Evolutionary conservation across 106 monocot genomes (phyloP).

Genomic region (Platanthera zijinensis): DNA sequence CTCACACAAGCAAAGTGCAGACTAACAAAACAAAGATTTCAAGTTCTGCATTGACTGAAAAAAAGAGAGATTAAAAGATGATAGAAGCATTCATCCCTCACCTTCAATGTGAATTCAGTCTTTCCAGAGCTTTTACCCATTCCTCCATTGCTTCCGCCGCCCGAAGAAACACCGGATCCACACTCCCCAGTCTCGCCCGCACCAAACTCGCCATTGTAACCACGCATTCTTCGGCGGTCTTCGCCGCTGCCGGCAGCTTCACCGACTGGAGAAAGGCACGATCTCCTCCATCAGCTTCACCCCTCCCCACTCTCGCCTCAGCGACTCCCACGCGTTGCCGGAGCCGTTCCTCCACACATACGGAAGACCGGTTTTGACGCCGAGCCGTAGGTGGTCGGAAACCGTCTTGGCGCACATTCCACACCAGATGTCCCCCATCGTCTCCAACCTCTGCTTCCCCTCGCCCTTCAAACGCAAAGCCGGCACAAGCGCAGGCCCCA

Average conservation of each 20-base stretch:
- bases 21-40: no score
- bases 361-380: constrained; percentile 74
- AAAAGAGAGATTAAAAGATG: no score
- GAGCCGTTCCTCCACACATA: constrained; percentile 47
- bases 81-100: constrained; percentile 2
- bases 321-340: constrained; percentile 23
- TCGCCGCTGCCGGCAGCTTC: constrained; percentile 30
- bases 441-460: constrained; percentile 65
- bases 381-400: constrained; percentile 52
- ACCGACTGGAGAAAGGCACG: constrained; percentile 58
- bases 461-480: constrained; percentile 48
- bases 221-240: constrained; percentile 50
- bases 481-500: constrained; percentile 67
- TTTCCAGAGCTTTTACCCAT: constrained; percentile 76
- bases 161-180: constrained; percentile 30
- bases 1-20: no score
- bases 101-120: constrained; percentile 15
- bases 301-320: constrained; percentile 52
- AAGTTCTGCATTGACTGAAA: no score
- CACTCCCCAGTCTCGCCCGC: constrained; percentile 28
- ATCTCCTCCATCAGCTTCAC: constrained; percentile 61
- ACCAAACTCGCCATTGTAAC: constrained; percentile 47
- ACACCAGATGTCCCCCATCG: constrained; percentile 78
- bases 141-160: constrained; percentile 81
- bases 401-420: constrained; percentile 77